phyloP scores from a whole-genome alignment of 805 yeast genomes.

The Wickerhamiella cacticola region DNA sequence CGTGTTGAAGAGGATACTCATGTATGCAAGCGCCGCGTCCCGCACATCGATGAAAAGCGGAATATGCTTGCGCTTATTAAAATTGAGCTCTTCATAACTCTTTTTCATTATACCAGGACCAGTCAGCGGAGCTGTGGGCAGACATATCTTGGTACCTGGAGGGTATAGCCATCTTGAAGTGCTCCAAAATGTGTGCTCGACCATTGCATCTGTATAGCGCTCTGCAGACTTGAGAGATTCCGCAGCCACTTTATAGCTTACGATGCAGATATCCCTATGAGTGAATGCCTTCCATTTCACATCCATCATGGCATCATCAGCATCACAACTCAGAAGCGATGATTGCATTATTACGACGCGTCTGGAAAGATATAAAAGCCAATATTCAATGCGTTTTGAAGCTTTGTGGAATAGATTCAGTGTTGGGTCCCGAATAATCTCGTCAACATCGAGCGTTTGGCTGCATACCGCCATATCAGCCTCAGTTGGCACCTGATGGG shows the following conservation, averaged over 20 bases:
- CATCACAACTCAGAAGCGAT: slow-evolving; percentile 2
- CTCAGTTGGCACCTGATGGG: slow-evolving; percentile 1
- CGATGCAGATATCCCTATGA: slow-evolving; percentile 8
- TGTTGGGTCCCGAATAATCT: not conserved
- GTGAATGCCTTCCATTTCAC: slow-evolving; percentile 6
- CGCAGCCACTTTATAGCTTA: not conserved
- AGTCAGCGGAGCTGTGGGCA: not conserved
- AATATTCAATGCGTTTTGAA: not conserved
- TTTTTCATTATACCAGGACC: not conserved
- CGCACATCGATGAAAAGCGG: slow-evolving; percentile 7
- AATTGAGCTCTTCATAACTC: not conserved
- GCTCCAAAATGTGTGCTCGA: slow-evolving; percentile 6
- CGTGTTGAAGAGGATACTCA: not conserved
- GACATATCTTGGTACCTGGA: not conserved
- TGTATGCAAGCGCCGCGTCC: slow-evolving; percentile 6
- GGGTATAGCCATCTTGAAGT: not conserved
- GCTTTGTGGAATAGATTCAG: not conserved
- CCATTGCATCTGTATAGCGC: slow-evolving; percentile 9
- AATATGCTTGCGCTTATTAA: not conserved
- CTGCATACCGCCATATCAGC: not conserved
- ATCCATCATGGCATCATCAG: slow-evolving; percentile 2
- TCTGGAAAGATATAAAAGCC: not conserved
- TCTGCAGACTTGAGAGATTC: not conserved
- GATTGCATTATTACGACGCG: slow-evolving; percentile 1
- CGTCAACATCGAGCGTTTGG: not conserved